Percentiles rank a stretch among this genome's conserved stretches.
Conservation (phyloP, 805 yeast species). For the Metschnikowia arizonensis region DNA sequence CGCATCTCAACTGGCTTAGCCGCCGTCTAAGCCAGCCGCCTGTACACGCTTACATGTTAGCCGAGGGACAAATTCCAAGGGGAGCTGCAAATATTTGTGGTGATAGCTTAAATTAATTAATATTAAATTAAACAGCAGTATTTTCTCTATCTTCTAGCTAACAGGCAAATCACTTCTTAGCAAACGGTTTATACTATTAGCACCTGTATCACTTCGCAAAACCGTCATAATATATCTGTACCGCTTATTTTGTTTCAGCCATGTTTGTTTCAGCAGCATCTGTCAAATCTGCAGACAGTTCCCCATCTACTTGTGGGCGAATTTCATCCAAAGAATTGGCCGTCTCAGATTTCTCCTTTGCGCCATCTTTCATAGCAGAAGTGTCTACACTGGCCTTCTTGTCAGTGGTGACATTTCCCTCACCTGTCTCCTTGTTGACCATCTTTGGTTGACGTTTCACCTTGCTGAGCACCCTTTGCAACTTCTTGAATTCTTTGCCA, state of each 20-base stretch:
- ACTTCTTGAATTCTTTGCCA: neutral
- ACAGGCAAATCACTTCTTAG: neutral
- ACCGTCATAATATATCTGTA: neutral
- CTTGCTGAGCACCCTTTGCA: conserved; percentile 4
- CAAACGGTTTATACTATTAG: neutral
- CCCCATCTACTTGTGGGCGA: neutral
- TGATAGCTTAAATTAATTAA: neutral
- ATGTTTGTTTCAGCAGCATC: neutral
- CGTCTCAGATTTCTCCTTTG: neutral
- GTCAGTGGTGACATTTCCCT: neutral
- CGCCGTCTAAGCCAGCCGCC: neutral
- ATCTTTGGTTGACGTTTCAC: neutral
- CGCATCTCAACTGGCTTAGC: neutral
- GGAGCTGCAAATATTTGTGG: neutral
- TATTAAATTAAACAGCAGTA: conserved; percentile 2
- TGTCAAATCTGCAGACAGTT: neutral
- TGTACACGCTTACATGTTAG: neutral
- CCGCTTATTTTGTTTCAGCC: neutral
- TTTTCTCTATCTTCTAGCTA: neutral
- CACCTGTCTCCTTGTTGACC: neutral
- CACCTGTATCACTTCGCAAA: neutral
- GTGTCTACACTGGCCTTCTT: neutral
- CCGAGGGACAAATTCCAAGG: neutral
- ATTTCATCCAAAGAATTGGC: neutral
- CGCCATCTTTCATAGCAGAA: neutral